Evolutionary conservation across 148 eudicot species (phyloP).

Genomic region (Mesembryanthemum crystallinum): DNA sequence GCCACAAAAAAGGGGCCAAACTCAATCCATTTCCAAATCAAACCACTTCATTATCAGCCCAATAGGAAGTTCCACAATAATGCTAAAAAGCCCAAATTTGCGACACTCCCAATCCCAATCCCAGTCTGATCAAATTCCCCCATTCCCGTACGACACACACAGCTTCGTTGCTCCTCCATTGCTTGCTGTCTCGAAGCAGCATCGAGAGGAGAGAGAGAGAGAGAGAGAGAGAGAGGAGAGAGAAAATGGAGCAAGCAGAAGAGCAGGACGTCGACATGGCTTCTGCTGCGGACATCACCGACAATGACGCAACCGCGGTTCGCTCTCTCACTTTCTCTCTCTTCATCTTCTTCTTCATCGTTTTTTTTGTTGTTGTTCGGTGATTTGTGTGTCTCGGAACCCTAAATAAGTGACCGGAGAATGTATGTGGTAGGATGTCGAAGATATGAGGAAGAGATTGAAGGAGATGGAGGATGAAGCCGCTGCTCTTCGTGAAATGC

Average conservation of each 20-base stretch:
- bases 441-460: constrained; percentile 57
- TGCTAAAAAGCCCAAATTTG: no score
- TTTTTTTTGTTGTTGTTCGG: background rate
- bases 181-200: constrained; percentile 21
- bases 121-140: no score
- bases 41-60: no score
- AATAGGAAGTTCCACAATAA: no score
- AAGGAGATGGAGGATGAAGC: constrained; percentile 76
- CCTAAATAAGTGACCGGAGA: constrained; percentile 13
- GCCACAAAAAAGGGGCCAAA: no score
- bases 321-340: constrained; percentile 3
- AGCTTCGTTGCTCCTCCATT: background rate
- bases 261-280: constrained; percentile 39
- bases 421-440: constrained; percentile 39
- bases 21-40: no score
- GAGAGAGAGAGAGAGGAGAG: constrained; percentile 2
- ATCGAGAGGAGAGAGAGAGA: constrained; percentile 12
- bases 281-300: constrained; percentile 18
- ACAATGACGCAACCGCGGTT: constrained; percentile 32
- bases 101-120: no score
- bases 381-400: constrained; percentile 1
- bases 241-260: constrained; percentile 25
- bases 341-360: background rate
- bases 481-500: constrained; percentile 63
- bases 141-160: background rate